These are phyloP conservation scores for Diaporthe nobilis DNA, from an alignment of 2,329 filamentous ascomycete genomes.

Conservation along the genomic window DNA sequence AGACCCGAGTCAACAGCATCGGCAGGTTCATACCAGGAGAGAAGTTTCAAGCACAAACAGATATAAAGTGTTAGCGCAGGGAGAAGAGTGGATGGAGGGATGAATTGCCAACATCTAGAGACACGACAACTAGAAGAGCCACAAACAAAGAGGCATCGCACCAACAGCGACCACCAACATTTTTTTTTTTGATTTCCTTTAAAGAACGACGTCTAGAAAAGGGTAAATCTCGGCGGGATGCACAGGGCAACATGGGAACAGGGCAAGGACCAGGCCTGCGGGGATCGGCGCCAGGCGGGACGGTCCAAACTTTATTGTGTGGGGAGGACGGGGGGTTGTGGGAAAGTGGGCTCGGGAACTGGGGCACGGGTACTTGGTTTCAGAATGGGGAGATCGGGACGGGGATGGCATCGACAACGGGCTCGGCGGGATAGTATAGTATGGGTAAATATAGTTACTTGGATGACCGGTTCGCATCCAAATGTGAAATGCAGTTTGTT, in stretches of 20 bases:
- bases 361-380: slow-evolving; percentile 26
- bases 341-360: slow-evolving; percentile 11
- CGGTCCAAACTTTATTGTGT: slow-evolving; percentile 31
- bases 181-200: not conserved
- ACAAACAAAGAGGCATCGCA: not conserved
- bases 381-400: slow-evolving; percentile 19
- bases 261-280: slow-evolving; percentile 38
- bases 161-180: slow-evolving; percentile 23
- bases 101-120: slow-evolving; percentile 29
- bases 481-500: slow-evolving; percentile 18
- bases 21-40: slow-evolving; percentile 9
- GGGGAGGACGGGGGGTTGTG: slow-evolving; percentile 15
- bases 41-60: not conserved
- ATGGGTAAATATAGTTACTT: slow-evolving; percentile 13
- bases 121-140: slow-evolving; percentile 6
- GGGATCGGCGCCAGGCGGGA: slow-evolving; percentile 38
- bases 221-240: slow-evolving; percentile 36
- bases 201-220: slow-evolving; percentile 34
- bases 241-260: slow-evolving; percentile 38
- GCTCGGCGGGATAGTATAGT: not conserved
- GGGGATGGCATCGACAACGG: slow-evolving; percentile 3
- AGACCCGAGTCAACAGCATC: slow-evolving; percentile 21
- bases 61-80: slow-evolving; percentile 3
- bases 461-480: slow-evolving; percentile 1
- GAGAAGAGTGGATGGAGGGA: not conserved